Base-by-base conservation (phyloP, 805 yeast species). In the Kuraishia borneana region DNA sequence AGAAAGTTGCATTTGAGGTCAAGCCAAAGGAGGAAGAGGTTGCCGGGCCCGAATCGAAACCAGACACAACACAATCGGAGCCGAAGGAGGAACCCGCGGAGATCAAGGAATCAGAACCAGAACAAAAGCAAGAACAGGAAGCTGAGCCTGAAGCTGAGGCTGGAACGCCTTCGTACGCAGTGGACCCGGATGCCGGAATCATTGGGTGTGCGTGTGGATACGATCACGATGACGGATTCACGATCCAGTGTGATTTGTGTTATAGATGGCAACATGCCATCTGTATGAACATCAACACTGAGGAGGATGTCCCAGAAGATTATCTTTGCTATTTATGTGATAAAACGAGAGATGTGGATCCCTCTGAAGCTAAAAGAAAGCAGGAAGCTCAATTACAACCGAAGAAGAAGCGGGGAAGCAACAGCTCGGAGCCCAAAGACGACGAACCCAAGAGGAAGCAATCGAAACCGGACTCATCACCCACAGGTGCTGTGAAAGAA, bases 201-300 rank as follows among this genome's bases (percentile, higher is more conserved):
- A 88, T 89, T 36, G 84, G 95, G 2, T 89, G 97, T 58, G 73
- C 88, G 6, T 89, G 97, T 63, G 85, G 76, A 1, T 76, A 66
- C 44, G 83, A 76, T 38, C 94, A 84, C 39, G 96, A 85, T 56
- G 92, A 89, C 45, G 96, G 96, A 0, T 80, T 84, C 48, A 88
- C 94, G 18, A 83, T 92, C 41, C 97, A 92, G 58, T 92, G 98
- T 60, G 96, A 87, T 52, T 68, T 73, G 22, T 88, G 97, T 54
- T 78, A 72, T 54, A 73, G 95, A 41, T 88, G 96, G 96, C 96
- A 88, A 52, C 97, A 88, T 58, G 87, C 92, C 19, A 65, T 73
- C n/a, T 88, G 97, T 56, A 83, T 85, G 72, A 81, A 80, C 6
- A 83, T 83, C 37, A 64, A 64, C 30, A 71, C 77, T 30, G 73